A percentile compares a stretch with the other conserved stretches of the same genome.
Conservation (phyloP, 2,329 filamentous ascomycete species). For the Moelleriella libera region DNA sequence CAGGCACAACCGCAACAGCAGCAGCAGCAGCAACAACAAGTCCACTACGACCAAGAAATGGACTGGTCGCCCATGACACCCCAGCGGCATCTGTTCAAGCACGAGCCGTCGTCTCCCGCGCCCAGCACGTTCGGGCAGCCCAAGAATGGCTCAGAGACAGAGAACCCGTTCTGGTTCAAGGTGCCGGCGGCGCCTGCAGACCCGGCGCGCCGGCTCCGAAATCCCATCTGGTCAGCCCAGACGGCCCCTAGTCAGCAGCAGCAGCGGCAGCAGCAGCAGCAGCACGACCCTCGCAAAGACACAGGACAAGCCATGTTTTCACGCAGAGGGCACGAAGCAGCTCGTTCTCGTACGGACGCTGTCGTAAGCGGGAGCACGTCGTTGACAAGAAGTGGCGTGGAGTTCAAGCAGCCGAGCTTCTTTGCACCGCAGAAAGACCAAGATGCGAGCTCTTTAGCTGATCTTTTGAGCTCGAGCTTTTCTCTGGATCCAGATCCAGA, state of each 20-base stretch:
- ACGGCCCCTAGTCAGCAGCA: slow-evolving; percentile 34
- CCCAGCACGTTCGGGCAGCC: slow-evolving; percentile 13
- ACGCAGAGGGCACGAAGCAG: too few species aligned
- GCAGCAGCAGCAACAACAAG: slow-evolving; percentile 6
- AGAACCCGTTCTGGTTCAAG: slow-evolving; percentile 52
- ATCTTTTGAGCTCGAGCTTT: slow-evolving; percentile 29
- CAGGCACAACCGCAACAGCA: slow-evolving; percentile 5
- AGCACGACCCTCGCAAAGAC: too few species aligned
- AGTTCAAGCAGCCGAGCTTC: slow-evolving; percentile 47
- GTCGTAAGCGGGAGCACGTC: too few species aligned
- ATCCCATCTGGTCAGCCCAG: slow-evolving; percentile 42
- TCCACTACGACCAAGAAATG: slow-evolving; percentile 46
- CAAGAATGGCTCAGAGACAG: too few species aligned
- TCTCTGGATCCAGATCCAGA: slow-evolving; percentile 19
- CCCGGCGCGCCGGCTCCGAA: slow-evolving; percentile 48
- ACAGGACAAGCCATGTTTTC: too few species aligned
- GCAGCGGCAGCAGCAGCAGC: slow-evolving; percentile 6
- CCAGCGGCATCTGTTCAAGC: slow-evolving; percentile 40
- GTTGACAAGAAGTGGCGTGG: slow-evolving; percentile 16
- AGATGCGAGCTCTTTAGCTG: slow-evolving; percentile 27
- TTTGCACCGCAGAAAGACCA: slow-evolving; percentile 31
- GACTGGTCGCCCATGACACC: slow-evolving; percentile 55
- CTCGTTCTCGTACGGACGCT: too few species aligned
- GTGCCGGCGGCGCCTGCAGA: slow-evolving; percentile 54
- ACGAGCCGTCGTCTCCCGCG: slow-evolving; percentile 19